phyloP scores from a whole-genome alignment of 2,329 filamentous ascomycete genomes.

The Hymenoscyphus linearis region DNA sequence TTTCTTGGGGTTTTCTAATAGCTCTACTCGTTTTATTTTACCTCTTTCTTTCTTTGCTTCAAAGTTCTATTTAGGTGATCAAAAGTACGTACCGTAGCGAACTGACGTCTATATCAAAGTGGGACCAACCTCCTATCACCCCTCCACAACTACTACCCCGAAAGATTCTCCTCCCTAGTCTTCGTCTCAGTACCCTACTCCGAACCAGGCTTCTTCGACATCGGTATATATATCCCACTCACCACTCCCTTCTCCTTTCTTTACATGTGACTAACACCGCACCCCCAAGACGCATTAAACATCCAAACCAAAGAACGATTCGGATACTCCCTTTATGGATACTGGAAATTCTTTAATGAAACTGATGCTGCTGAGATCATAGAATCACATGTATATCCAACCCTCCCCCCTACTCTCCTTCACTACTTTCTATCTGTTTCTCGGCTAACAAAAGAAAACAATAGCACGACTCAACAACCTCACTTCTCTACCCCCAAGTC shows the following conservation, averaged over 20 bases:
- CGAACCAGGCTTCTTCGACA: neutral
- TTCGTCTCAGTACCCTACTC: slow-evolving; percentile 6
- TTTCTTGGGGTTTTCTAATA: neutral
- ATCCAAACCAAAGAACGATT: slow-evolving; percentile 6
- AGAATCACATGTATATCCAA: neutral
- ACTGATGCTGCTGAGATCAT: slow-evolving; percentile 9
- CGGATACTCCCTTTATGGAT: slow-evolving; percentile 14
- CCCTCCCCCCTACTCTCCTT: neutral
- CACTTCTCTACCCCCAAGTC: neutral
- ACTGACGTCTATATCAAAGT: neutral
- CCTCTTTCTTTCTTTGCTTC: neutral
- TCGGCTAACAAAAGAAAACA: neutral
- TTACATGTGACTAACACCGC: neutral
- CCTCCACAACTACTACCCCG: slow-evolving; percentile 11
- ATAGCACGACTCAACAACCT: neutral
- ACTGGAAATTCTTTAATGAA: slow-evolving; percentile 15
- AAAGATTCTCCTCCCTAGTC: slow-evolving; percentile 7
- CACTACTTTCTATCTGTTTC: neutral
- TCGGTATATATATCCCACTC: neutral
- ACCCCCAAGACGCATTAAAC: slow-evolving; percentile 2
- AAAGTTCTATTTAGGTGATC: neutral
- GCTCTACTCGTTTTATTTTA: neutral
- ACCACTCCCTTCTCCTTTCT: neutral
- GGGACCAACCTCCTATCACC: slow-evolving; percentile 12
- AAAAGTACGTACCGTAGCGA: no score